These are phyloP conservation scores for Leptosphaerulina australis DNA, from an alignment of 2,329 filamentous ascomycete species.

Conservation along the genomic window DNA sequence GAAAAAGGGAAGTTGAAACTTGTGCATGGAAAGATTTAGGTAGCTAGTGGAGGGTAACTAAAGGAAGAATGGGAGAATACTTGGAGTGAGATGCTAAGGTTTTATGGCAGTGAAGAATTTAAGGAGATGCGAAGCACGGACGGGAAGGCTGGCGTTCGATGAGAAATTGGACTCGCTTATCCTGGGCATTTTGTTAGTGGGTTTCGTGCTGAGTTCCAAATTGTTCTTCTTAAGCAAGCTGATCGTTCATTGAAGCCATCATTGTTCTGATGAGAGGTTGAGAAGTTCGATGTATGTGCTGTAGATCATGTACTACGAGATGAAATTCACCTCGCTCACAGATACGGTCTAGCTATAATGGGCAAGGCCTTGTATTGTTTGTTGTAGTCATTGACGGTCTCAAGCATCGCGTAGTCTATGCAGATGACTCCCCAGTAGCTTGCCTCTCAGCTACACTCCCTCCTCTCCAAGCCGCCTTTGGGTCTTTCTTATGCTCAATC, in stretches of 20 bases:
- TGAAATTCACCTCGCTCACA: too few relatives aligned
- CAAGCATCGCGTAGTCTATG: slow-evolving; percentile 15
- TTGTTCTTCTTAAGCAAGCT: too few relatives aligned
- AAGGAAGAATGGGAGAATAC: slow-evolving; percentile 33
- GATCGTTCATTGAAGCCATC: too few relatives aligned
- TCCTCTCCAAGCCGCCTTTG: slow-evolving; percentile 63
- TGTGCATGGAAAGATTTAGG: slow-evolving; percentile 47
- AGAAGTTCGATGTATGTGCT: too few relatives aligned
- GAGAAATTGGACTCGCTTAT: too few relatives aligned
- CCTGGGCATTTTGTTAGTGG: too few relatives aligned
- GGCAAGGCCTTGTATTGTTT: neutral
- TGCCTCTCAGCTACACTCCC: slow-evolving; percentile 64
- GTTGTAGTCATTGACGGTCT: too few relatives aligned
- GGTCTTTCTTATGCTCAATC: slow-evolving; percentile 60
- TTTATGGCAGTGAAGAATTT: slow-evolving; percentile 35
- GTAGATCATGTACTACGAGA: too few relatives aligned
- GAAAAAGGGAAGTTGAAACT: slow-evolving; percentile 39
- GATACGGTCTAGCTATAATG: too few relatives aligned
- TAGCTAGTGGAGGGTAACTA: slow-evolving; percentile 25
- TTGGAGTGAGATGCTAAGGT: slow-evolving; percentile 36
- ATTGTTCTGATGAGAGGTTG: too few relatives aligned
- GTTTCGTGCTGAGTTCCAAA: too few relatives aligned
- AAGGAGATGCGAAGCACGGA: slow-evolving; percentile 18
- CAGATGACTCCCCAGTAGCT: slow-evolving; percentile 57
- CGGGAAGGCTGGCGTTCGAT: too few relatives aligned